Evolutionary conservation across 345 rosid species (phyloP).

Genomic region (Durio zibethinus): DNA sequence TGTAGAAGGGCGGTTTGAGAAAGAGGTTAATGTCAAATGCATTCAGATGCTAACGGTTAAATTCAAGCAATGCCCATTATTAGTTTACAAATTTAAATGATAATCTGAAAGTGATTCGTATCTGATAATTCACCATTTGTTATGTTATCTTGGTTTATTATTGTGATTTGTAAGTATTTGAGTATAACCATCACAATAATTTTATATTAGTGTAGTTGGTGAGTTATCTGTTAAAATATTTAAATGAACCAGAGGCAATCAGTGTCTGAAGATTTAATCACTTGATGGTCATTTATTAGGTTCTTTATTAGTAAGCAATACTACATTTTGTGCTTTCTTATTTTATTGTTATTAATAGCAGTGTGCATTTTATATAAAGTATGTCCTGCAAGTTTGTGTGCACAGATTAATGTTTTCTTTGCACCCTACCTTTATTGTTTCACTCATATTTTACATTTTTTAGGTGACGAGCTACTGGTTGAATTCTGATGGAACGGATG

Average conservation of each 20-base stretch:
- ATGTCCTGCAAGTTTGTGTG: background rate
- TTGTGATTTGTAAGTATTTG: background rate
- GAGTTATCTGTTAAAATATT: background rate
- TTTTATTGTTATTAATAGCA: background rate
- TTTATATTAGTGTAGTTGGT: background rate
- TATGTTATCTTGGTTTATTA: background rate
- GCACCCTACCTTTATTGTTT: background rate
- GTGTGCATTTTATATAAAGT: background rate
- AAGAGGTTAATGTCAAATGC: background rate
- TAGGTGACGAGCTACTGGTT: slow-evolving; percentile 90
- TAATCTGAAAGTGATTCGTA: background rate
- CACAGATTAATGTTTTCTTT: background rate
- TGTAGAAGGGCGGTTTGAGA: background rate
- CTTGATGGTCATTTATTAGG: background rate
- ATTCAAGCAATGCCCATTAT: background rate
- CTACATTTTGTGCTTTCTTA: background rate
- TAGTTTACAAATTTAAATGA: background rate
- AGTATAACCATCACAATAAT: background rate
- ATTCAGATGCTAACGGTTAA: background rate
- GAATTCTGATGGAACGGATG: slow-evolving; percentile 91
- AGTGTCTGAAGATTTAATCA: background rate
- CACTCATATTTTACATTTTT: background rate
- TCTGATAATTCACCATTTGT: background rate
- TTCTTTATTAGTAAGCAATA: background rate
- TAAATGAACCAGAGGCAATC: background rate